Evolutionary conservation across 352 stramenopile species (phyloP), one percentile per base, ranked within the genome.

Genomic region (Pythium brachiatum): DNA sequence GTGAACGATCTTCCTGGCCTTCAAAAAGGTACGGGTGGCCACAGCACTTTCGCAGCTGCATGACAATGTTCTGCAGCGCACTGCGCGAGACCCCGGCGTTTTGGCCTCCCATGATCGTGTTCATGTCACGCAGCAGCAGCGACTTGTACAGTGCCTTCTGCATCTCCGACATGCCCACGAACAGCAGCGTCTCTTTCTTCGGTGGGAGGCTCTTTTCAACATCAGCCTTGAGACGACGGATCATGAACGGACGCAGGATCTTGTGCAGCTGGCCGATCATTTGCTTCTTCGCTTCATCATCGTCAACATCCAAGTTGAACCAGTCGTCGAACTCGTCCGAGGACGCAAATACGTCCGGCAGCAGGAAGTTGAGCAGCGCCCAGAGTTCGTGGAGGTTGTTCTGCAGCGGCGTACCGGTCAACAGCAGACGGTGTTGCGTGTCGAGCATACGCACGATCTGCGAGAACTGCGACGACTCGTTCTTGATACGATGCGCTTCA

Each of bases 101-200:
- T 23, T 78, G 75, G 8, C 60, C 58, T 11, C 83, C 85, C 54
- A 78, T 92, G 27, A 96, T 83, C 0, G 87, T 94, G 57, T 94
- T 91, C 82, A 99, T 98, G 75, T 99, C 96, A 46, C 96, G 92
- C 26, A 99, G 71, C 20, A 99, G 75, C 7, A 99, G 75, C 29
- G 95, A 97, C 69, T 98, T 98, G 78, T 99, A 99, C 18, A 99
- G 70, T 31, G 91, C 81, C 69, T 99, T 99, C 68, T 99, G 96
- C 85, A 96, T 96, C 26, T 79, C 68, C 9, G 87, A 92, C 87
- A 96, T 94, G 26, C 87, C 86, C 15, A 97, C 88, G 64, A 97
- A 93, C 31, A 98, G 74, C 63, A 97, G 81, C 11, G 97, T 98
- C 74, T 99, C 97, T 68, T 98, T 96, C 80, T 99, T 99, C 6